Evolutionary conservation across 495 filamentous ascomycete genomes (phyloP).

Genomic region (Cercophora samala): DNA sequence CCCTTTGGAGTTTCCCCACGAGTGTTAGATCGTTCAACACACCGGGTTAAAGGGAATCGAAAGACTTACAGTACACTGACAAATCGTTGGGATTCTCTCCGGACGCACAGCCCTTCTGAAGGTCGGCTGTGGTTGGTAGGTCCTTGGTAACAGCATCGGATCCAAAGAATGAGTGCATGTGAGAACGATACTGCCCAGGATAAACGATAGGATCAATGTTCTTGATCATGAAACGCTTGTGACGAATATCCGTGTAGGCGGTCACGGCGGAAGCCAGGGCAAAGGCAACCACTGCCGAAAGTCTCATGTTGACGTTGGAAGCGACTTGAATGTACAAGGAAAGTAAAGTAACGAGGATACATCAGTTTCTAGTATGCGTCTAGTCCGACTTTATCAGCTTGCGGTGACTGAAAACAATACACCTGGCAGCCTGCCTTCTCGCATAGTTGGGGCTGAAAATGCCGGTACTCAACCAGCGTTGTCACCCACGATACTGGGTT

Average conservation of each 20-base stretch:
- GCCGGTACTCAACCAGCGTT: background rate
- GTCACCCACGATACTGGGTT: background rate
- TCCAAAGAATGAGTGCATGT: conserved; percentile 42
- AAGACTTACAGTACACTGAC: conserved; percentile 31
- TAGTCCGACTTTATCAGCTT: background rate
- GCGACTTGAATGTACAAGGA: background rate
- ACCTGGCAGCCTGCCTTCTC: too few relatives aligned
- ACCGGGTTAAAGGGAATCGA: background rate
- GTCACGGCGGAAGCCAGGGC: conserved; percentile 20
- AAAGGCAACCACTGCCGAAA: background rate
- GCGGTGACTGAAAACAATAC: too few relatives aligned
- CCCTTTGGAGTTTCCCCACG: too few relatives aligned
- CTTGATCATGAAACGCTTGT: conserved; percentile 40
- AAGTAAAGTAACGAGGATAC: background rate
- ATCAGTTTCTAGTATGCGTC: background rate
- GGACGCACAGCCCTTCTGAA: conserved; percentile 37
- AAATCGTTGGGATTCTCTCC: conserved; percentile 41
- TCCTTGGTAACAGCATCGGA: conserved; percentile 37
- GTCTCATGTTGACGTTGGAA: background rate
- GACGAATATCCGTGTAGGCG: conserved; percentile 36
- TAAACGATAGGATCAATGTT: conserved; percentile 40
- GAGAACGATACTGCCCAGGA: conserved; percentile 35
- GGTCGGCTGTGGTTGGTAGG: conserved; percentile 35
- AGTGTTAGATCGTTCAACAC: too few relatives aligned
- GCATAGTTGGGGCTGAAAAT: background rate